A percentile compares a stretch with the other conserved stretches of the same genome.
phyloP scores from a whole-genome alignment of 768 basidiomycete species.

The Agaricus sinodeliciosus region DNA sequence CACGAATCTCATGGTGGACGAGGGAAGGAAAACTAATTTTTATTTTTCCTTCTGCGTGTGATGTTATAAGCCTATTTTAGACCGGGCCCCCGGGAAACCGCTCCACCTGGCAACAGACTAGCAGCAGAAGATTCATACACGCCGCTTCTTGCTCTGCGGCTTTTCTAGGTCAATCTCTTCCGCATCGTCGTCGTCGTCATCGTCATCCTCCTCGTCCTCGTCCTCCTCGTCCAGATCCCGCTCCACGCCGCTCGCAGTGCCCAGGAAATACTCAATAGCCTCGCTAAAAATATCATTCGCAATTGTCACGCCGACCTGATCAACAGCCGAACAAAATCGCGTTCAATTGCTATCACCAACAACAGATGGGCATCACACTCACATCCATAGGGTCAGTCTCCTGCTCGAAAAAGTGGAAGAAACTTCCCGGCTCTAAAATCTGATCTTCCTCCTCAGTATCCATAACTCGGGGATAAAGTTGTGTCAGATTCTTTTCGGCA shows the following conservation, averaged over 20 bases:
- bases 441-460: conserved; percentile 59
- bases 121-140: conserved; percentile 41
- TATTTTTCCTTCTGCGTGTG: background rate
- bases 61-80: background rate
- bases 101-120: background rate
- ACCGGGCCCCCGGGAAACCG: background rate
- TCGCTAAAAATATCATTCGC: conserved; percentile 77
- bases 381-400: conserved; percentile 64
- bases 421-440: conserved; percentile 66
- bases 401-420: conserved; percentile 84
- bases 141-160: conserved; percentile 71
- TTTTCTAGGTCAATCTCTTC: conserved; percentile 88
- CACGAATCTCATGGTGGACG: conserved; percentile 16
- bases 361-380: conserved; percentile 25
- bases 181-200: conserved; percentile 68
- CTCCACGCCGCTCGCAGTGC: conserved; percentile 52
- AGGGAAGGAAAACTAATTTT: background rate
- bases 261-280: conserved; percentile 78
- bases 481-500: conserved; percentile 67
- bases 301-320: conserved; percentile 64
- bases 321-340: background rate
- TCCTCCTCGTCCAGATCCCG: conserved; percentile 56
- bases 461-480: conserved; percentile 62
- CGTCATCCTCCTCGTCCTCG: conserved; percentile 26
- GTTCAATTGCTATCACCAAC: too few species aligned